Evolutionary conservation across 805 yeast species (phyloP), one percentile per base, ranked within the genome.

Genomic region (Suhomyces sp.): DNA sequence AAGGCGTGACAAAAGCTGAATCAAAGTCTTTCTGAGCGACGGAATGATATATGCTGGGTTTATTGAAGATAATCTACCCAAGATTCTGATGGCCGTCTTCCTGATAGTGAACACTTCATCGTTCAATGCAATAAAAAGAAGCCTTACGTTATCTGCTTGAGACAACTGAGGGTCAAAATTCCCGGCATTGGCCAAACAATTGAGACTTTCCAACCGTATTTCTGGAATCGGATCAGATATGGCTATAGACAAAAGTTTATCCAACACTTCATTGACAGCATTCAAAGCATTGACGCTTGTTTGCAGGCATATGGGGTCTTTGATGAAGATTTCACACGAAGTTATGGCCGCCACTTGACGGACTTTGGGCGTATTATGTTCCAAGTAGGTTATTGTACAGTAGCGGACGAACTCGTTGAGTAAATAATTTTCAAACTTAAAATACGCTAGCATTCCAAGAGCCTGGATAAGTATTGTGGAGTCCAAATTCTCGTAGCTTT

Each of bases 31-130:
- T 59, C 98, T 79, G 49, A 94, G 75, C 0, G 96, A 89, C 0
- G 99, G 99, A 37, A 93, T 91, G 56, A 94, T 89, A 67, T 90
- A 93, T 0, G 99, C 97, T 0, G 99, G 98, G 61, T 94, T 94
- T 40, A 90, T 86, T 1, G 82, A 71, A 0, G 97, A 86, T 15
- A 94, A 70, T 51, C 97, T 78, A 2, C 99, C 98, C 53, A 94
- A 82, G 9, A 92, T 79, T 47, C 78, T 78, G 31, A 93, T 82
- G 0, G 96, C 87, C 13, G 83, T 87, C 60, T 87, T 84, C 50
- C 97, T 80, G 9, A 94, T 87, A 9, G 83, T 84, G 63, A 94
- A 94, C 2, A 81, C 81, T 67, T 93, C 98, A 69, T 94, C 99
- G 63, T 94, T 89, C 51, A 93, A 72, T 0, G 97, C 93, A 75